Conservation (phyloP, 2,329 filamentous ascomycete species). For the Nigrograna mackinnonii region DNA sequence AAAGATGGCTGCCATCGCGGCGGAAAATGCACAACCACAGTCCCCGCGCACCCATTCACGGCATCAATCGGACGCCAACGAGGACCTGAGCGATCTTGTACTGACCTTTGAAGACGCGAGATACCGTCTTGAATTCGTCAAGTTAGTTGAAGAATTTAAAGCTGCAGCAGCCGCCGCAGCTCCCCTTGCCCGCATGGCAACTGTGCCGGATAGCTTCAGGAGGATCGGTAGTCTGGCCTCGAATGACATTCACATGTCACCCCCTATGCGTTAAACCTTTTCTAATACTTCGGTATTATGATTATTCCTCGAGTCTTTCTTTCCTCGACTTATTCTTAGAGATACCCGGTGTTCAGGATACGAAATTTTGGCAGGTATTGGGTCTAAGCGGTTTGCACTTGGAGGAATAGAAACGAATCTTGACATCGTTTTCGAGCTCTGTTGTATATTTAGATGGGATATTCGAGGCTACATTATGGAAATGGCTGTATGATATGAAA, state of each 20-base stretch:
- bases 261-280: conserved; percentile 2
- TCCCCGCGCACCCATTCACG: neutral
- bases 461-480: no score
- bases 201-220: conserved; percentile 2
- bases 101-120: conserved; percentile 12
- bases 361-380: no score
- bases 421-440: no score
- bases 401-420: no score
- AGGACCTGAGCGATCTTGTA: conserved; percentile 5
- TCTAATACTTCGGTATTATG: no score
- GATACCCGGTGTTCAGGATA: no score
- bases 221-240: conserved; percentile 10
- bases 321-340: no score
- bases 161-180: conserved; percentile 3
- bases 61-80: conserved; percentile 1
- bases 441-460: no score
- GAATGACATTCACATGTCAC: conserved; percentile 1
- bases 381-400: no score
- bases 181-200: conserved; percentile 2
- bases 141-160: conserved; percentile 15
- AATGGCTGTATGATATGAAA: no score
- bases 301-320: no score
- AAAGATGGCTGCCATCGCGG: conserved; percentile 13
- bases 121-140: conserved; percentile 18
- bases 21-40: conserved; percentile 2